These are phyloP conservation scores for Hypoxylon trugodes DNA, from an alignment of 495 filamentous ascomycete genomes.

Conservation along the genomic window DNA sequence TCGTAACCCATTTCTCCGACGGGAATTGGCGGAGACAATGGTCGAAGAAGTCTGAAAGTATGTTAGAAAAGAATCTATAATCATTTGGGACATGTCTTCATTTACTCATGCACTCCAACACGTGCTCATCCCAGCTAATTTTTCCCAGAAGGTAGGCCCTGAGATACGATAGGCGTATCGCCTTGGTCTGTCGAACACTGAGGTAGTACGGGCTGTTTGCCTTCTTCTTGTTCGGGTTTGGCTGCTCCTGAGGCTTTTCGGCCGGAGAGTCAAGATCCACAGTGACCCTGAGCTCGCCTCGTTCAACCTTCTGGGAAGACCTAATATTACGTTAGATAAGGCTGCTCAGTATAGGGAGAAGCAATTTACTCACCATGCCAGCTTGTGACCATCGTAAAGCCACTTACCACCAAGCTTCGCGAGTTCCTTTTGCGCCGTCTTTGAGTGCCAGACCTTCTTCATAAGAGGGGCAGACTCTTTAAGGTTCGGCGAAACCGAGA, in stretches of 20 bases:
- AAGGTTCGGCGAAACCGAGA: constrained; percentile 66
- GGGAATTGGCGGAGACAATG: constrained; percentile 84
- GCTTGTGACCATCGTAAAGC: constrained; percentile 80
- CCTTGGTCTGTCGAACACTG: constrained; percentile 64
- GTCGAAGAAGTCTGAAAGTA: constrained; percentile 75
- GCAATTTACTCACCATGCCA: constrained; percentile 73
- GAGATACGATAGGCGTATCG: constrained; percentile 71
- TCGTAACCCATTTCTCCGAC: constrained; percentile 64
- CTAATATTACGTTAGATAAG: constrained; percentile 39
- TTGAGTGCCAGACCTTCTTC: constrained; percentile 76
- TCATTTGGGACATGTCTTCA: neutral
- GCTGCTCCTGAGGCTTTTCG: constrained; percentile 51
- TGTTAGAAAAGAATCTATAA: constrained; percentile 40
- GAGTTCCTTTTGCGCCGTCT: constrained; percentile 62
- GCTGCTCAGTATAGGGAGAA: neutral
- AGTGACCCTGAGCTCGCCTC: constrained; percentile 50
- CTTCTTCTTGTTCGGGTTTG: constrained; percentile 43
- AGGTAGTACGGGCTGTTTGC: constrained; percentile 63
- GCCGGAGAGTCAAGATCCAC: constrained; percentile 70
- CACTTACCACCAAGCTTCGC: constrained; percentile 54
- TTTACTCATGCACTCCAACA: constrained; percentile 80
- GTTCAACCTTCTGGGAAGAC: constrained; percentile 51
- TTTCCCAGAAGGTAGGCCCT: constrained; percentile 68
- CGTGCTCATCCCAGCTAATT: constrained; percentile 64
- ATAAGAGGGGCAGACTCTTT: constrained; percentile 64